Base-by-base conservation (phyloP, 352 stramenopile species). In the Phytophthora tentaculata region DNA sequence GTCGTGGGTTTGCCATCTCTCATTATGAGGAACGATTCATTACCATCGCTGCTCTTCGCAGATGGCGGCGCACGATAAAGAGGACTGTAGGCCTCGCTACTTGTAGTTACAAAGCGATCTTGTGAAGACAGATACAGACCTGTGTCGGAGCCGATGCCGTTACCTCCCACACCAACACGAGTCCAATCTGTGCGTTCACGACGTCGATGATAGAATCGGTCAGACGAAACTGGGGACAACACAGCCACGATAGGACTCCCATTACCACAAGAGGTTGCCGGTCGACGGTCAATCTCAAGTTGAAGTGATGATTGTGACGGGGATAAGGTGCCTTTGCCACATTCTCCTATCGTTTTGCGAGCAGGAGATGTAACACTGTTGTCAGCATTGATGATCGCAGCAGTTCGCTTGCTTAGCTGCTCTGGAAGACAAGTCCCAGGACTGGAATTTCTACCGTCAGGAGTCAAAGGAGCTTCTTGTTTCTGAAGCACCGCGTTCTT, bases 161-260 rank as follows among this genome's bases (percentile, higher is more conserved):
- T 80, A 2, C 88, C 82, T 26, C 88, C 88, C 22, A 88, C 61
- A 20, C 88, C 89, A n/a, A 95, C 83, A 54, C 84, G 82, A 32
- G 69, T 83, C 88, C 89, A 96, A 71, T 96, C 88, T 0, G 84
- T 94, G 41, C 74, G 67, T 63, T 89, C 71, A 49, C 69, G 69
- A 14, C 82, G 76, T 41, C 74, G 80, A 64, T 89, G 83, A 49
- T 72, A 71, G 53, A 85, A 89, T 22, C 84, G 78, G 67, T 91
- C 83, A 32, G 76, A 77, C 1, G 76, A 84, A 7, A 89, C 67
- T 0, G 64, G 44, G 2, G 64, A 54, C n/a, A 87, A 26, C 0
- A 77, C 50, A 47, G 71, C 53, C 29, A 84, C 67, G 14, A 57
- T 43, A 48, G 74, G 71, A 14, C 67, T 39, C 19, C 19, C 58